Evolutionary conservation across 108 stramenopile species (phyloP), one percentile per base, ranked within the genome.

Genomic region (Cylindrotheca fusiformis): DNA sequence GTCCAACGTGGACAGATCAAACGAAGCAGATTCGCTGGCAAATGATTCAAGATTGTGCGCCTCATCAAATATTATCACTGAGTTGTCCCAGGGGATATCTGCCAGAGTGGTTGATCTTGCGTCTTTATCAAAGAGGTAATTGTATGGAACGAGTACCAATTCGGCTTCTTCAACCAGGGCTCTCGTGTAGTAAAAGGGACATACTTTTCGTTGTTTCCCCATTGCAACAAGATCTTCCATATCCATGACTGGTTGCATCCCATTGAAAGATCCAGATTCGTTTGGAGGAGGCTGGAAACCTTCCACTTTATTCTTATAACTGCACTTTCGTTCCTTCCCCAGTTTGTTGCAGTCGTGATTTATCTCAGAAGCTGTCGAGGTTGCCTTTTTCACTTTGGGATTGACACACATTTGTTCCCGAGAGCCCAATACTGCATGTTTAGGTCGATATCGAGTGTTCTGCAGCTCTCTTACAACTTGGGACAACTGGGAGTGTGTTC

Each of bases 11-110:
- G 81, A 77, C 20, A 99, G 58, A 60, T 95, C 93, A 76, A 97
- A 97, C 24, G 93, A 95, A 20, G 97, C 90, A 8, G 91, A 82
- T 8, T 98, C 97, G 49, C 86, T 80, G 3, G 96, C 97, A 74
- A 97, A 96, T 17, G 83, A 79, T 69, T 98, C 99, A n/a, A 99
- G 63, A 62, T 99, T 99, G 81, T 99, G 99, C 0, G 97, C 98
- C 75, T 99, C 99, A 69, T 99, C 99, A 60, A 99, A 92, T 30
- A 99, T 95, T 0, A 99, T 72, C 18, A 99, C 77, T 0, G 97
- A 52, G 71, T 95, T 83, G 26, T 75, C 65, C 90, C 95, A 97
- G 8, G 87, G 76, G 36, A 92, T 66, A 51, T 93, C 87, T 22
- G 80, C 63, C 36, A 89, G 62, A 18, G 86, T 88, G 6, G 86